Percentiles rank a stretch among this genome's conserved stretches.
phyloP scores from a whole-genome alignment of 352 stramenopile species.

The Phytopythium boreale region DNA sequence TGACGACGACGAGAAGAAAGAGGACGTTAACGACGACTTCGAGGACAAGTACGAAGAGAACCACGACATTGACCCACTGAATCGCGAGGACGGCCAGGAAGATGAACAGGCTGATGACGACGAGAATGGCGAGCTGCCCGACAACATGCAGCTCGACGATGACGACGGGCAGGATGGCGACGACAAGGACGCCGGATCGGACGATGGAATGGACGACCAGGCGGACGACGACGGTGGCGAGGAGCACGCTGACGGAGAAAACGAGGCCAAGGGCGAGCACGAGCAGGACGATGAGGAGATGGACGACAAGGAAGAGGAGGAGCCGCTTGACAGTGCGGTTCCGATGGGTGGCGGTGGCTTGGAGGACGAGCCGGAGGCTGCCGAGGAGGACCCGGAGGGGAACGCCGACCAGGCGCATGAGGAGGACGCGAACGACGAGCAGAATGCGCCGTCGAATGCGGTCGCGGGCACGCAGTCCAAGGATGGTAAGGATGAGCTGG shows the following conservation, averaged over 20 bases:
- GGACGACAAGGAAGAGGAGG: conserved; percentile 58
- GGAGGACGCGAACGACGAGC: conserved; percentile 41
- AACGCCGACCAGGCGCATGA: conserved; percentile 58
- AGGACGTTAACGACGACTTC: conserved; percentile 91
- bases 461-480: conserved; percentile 79
- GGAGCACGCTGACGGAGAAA: conserved; percentile 26
- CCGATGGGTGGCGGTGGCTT: conserved; percentile 68
- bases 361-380: conserved; percentile 72
- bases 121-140: conserved; percentile 65
- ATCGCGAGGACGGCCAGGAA: conserved; percentile 50
- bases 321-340: conserved; percentile 61
- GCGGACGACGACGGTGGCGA: conserved; percentile 37
- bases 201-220: conserved; percentile 56
- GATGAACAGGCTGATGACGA: conserved; percentile 59
- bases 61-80: conserved; percentile 52
- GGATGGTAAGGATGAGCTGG: conserved; percentile 75
- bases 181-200: conserved; percentile 45
- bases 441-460: conserved; percentile 49
- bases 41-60: conserved; percentile 86
- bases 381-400: conserved; percentile 47
- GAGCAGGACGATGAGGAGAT: conserved; percentile 57
- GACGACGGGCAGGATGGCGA: conserved; percentile 40
- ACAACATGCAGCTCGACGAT: conserved; percentile 85
- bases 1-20: conserved; percentile 62
- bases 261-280: conserved; percentile 29